phyloP scores from a whole-genome alignment of 345 rosid species.

The Brassica napus region DNA sequence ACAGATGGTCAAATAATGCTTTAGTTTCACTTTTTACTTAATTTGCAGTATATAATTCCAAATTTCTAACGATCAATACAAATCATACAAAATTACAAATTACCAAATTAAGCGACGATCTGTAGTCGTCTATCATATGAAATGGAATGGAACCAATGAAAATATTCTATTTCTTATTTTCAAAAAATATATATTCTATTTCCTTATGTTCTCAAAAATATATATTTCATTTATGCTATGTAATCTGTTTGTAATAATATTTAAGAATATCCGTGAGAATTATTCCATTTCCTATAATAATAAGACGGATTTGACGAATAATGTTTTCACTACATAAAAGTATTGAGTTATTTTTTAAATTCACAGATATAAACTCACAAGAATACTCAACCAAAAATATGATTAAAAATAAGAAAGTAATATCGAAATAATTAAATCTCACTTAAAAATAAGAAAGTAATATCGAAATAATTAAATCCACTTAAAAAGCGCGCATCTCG shows the following conservation, averaged over 20 bases:
- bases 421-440: not conserved
- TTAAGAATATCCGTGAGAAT: not conserved
- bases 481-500: not conserved
- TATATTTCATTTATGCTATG: not conserved
- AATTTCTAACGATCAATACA: too few species aligned
- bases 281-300: not conserved
- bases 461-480: not conserved
- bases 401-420: not conserved
- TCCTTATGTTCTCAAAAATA: not conserved
- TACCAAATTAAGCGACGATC: not conserved
- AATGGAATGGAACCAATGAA: not conserved
- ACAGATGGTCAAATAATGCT: not conserved
- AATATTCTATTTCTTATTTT: not conserved
- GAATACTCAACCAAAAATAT: not conserved
- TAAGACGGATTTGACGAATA: not conserved
- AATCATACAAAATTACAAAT: too few species aligned
- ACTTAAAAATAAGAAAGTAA: not conserved
- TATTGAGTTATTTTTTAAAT: not conserved
- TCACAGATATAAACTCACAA: not conserved
- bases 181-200: not conserved
- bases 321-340: not conserved
- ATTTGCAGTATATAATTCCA: not conserved
- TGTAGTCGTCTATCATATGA: not conserved
- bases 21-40: not conserved
- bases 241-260: not conserved